phyloP scores from a whole-genome alignment of 2,329 filamentous ascomycete species.

The Paracoccidioides lutzii region DNA sequence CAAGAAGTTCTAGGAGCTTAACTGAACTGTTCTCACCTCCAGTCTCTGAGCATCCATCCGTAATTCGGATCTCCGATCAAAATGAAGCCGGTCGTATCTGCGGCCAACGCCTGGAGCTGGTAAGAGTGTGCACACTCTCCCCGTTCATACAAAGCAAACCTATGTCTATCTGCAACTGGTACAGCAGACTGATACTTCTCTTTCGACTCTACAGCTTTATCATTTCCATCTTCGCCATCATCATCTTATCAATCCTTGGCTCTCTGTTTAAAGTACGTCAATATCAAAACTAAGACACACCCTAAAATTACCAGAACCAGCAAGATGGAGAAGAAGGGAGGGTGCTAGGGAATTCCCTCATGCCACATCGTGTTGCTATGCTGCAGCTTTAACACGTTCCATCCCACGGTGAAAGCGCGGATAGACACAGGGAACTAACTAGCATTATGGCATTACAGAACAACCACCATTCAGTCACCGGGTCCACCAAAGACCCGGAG shows the following conservation, averaged over 20 bases:
- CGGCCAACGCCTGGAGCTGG: conserved; percentile 92
- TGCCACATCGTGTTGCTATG: background rate
- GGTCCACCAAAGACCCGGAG: conserved; percentile 54
- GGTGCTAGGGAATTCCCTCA: no score
- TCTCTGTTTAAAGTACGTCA: conserved; percentile 57
- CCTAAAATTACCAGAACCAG: background rate
- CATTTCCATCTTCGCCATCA: conserved; percentile 51
- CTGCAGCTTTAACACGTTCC: background rate
- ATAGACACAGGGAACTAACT: background rate
- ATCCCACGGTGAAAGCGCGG: background rate
- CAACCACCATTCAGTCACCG: conserved; percentile 73
- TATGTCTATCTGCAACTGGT: background rate
- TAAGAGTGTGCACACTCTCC: conserved; percentile 33
- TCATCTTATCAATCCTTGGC: conserved; percentile 53
- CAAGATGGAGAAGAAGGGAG: background rate
- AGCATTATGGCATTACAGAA: conserved; percentile 23
- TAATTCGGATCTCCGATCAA: conserved; percentile 23
- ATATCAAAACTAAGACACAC: background rate
- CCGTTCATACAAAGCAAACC: background rate
- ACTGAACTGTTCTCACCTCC: conserved; percentile 6
- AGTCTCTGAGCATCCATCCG: conserved; percentile 1
- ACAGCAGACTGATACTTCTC: conserved; percentile 6
- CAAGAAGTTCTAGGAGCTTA: no score
- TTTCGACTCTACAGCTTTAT: conserved; percentile 47
- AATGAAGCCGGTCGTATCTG: conserved; percentile 92